Conservation (phyloP, 2,329 filamentous ascomycete species). For the Colletotrichum sp. region DNA sequence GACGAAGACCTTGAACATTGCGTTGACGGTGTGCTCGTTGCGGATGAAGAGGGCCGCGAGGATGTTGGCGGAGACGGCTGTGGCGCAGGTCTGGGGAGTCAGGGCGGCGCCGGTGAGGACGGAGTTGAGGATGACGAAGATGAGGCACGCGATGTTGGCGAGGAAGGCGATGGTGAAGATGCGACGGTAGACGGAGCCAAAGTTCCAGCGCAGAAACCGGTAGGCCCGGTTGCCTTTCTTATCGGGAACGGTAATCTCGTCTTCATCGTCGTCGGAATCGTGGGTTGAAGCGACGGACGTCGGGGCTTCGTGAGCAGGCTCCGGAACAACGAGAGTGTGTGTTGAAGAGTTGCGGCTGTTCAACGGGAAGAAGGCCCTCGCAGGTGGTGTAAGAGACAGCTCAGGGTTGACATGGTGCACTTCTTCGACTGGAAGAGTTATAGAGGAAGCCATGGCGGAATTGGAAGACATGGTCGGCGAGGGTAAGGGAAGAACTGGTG, state of each 20-base stretch:
- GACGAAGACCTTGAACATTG: conserved; percentile 49
- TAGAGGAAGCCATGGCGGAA: background rate
- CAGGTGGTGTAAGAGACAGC: background rate
- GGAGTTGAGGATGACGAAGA: conserved; percentile 36
- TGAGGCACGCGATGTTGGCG: conserved; percentile 52
- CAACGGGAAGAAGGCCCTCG: background rate
- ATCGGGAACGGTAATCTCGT: conserved; percentile 35
- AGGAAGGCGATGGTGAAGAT: conserved; percentile 60
- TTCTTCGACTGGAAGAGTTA: conserved; percentile 1
- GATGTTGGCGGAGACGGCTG: conserved; percentile 49
- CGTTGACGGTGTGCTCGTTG: conserved; percentile 59
- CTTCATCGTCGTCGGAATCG: conserved; percentile 9
- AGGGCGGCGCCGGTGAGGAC: conserved; percentile 16
- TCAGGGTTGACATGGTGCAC: background rate
- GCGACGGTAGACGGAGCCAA: conserved; percentile 60
- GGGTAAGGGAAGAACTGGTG: background rate
- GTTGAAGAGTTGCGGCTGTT: conserved; percentile 10
- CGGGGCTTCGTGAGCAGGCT: background rate
- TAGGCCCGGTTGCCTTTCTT: conserved; percentile 44
- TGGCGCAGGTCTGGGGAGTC: conserved; percentile 23
- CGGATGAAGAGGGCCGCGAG: conserved; percentile 55
- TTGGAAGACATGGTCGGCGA: background rate
- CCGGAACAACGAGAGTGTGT: background rate
- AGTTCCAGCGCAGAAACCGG: conserved; percentile 44
- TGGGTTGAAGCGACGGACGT: background rate